Conservation (phyloP, 345 rosid species). For the Raphanus sativus region DNA sequence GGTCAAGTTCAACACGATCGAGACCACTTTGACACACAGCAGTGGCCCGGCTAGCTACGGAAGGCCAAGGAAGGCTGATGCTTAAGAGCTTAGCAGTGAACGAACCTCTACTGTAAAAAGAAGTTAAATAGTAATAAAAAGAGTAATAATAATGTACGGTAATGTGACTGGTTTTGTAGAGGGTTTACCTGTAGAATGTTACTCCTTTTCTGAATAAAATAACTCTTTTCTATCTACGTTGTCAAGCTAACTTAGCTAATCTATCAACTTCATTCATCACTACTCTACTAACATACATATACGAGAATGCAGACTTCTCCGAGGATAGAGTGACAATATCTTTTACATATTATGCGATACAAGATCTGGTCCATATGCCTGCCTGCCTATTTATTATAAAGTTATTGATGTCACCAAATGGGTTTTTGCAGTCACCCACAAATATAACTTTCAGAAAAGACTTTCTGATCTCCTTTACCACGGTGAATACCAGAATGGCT, state of each 20-base stretch:
- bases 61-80: constrained; percentile 17
- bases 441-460: too few species aligned
- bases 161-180: constrained; percentile 34
- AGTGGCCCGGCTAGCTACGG: constrained; percentile 30
- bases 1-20: constrained; percentile 34
- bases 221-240: neutral
- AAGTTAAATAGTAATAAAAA: constrained; percentile 17
- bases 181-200: constrained; percentile 19
- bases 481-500: too few species aligned
- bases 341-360: neutral
- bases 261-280: neutral
- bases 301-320: neutral
- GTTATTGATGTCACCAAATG: too few species aligned
- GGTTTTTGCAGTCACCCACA: too few species aligned
- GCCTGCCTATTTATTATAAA: too few species aligned
- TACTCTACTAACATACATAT: neutral
- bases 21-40: constrained; percentile 38
- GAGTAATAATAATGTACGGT: constrained; percentile 3
- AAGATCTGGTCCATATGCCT: too few species aligned
- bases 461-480: too few species aligned
- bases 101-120: constrained; percentile 14
- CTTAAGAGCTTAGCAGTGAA: constrained; percentile 5
- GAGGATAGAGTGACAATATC: neutral
- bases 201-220: neutral
- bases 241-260: neutral